Evolutionary conservation across 2,329 filamentous ascomycete species (phyloP).

Genomic region (Helminthosporium solani): DNA sequence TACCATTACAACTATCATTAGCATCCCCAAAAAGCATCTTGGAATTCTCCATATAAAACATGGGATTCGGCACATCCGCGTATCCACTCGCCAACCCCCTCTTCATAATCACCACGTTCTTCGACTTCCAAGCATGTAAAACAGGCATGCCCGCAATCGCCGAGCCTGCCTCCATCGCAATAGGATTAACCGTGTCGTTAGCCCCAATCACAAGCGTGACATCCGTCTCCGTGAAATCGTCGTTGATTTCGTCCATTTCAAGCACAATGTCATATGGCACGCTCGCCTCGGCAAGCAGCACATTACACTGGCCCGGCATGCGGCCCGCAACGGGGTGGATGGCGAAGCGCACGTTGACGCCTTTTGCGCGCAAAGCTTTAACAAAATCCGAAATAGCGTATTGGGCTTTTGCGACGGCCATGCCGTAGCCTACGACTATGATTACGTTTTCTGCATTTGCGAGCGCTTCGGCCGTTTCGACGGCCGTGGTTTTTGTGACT

Average conservation of each 20-base stretch:
- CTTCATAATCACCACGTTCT: slow-evolving; percentile 93
- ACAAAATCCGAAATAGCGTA: slow-evolving; percentile 87
- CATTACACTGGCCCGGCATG: slow-evolving; percentile 93
- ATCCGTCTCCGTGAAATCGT: slow-evolving; percentile 83
- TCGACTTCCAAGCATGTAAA: slow-evolving; percentile 89
- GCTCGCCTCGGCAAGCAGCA: slow-evolving; percentile 80
- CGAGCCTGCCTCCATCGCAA: slow-evolving; percentile 78
- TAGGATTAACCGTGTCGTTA: slow-evolving; percentile 87
- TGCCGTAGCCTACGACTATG: slow-evolving; percentile 88
- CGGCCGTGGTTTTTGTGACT: slow-evolving; percentile 74
- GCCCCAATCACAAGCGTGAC: slow-evolving; percentile 86
- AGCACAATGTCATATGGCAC: slow-evolving; percentile 91
- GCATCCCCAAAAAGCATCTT: slow-evolving; percentile 94
- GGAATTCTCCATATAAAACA: slow-evolving; percentile 89
- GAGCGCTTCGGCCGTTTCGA: slow-evolving; percentile 76
- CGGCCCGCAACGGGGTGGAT: slow-evolving; percentile 88
- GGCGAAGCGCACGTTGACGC: slow-evolving; percentile 80
- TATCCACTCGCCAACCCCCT: slow-evolving; percentile 85
- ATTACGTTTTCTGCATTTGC: slow-evolving; percentile 80
- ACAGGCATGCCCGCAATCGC: slow-evolving; percentile 92
- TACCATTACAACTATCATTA: slow-evolving; percentile 74
- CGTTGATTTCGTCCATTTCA: slow-evolving; percentile 96
- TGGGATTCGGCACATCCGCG: slow-evolving; percentile 86
- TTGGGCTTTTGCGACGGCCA: slow-evolving; percentile 92
- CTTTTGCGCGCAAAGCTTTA: slow-evolving; percentile 68